Percentiles rank a stretch among this genome's conserved stretches.
Conservation (phyloP, 371 early-diverging fungal genomes). For the Zancudomyces culisetae region DNA sequence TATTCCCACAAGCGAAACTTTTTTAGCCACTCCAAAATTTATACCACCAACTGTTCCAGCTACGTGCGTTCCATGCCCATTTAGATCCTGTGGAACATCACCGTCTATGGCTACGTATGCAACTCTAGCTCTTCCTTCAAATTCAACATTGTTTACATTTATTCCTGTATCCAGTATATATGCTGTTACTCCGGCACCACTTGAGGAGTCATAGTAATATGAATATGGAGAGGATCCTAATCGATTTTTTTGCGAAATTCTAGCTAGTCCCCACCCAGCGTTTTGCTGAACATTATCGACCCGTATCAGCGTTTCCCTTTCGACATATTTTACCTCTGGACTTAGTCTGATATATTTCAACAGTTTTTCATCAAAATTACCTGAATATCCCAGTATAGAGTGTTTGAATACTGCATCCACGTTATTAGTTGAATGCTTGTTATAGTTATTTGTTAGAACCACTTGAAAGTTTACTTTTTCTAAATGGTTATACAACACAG, state of each 20-base stretch:
- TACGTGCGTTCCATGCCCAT: slow-evolving; percentile 87
- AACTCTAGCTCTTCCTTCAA: slow-evolving; percentile 76
- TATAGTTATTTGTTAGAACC: slow-evolving; percentile 13
- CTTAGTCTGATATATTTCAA: slow-evolving; percentile 46
- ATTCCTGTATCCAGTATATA: slow-evolving; percentile 90
- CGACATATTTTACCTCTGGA: slow-evolving; percentile 68
- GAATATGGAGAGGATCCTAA: slow-evolving; percentile 40
- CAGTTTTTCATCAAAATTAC: slow-evolving; percentile 41
- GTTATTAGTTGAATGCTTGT: slow-evolving; percentile 22
- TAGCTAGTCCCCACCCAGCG: slow-evolving; percentile 83
- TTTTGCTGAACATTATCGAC: slow-evolving; percentile 39
- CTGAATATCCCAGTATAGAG: slow-evolving; percentile 58
- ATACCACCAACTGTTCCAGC: slow-evolving; percentile 87
- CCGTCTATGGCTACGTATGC: slow-evolving; percentile 52
- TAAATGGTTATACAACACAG: slow-evolving; percentile 16
- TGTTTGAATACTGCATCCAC: slow-evolving; percentile 56
- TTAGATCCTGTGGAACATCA: slow-evolving; percentile 55
- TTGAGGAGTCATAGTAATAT: slow-evolving; percentile 47
- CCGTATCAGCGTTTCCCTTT: slow-evolving; percentile 66
- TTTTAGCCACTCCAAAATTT: slow-evolving; percentile 80
- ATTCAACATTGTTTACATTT: slow-evolving; percentile 61
- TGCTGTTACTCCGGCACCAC: slow-evolving; percentile 64
- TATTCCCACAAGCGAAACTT: slow-evolving; percentile 72
- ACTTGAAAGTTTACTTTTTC: slow-evolving; percentile 19
- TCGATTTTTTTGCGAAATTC: slow-evolving; percentile 52